These are phyloP conservation scores for Diplodia sapinea DNA, from an alignment of 2,329 filamentous ascomycete genomes.

Conservation along the genomic window DNA sequence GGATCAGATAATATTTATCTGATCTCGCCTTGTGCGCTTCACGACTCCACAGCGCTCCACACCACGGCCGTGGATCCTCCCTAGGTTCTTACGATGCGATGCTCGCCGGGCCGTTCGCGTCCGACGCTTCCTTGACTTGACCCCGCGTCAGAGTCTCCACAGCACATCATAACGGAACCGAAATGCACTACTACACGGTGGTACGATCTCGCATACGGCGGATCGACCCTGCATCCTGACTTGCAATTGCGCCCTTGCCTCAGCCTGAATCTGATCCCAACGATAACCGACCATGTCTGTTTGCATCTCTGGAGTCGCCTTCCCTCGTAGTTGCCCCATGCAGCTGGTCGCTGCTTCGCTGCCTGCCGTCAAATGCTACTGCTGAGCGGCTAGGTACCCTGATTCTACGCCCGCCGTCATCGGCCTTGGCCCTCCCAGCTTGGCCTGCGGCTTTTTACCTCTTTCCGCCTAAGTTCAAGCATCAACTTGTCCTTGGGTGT, in stretches of 20 bases:
- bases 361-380: neutral
- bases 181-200: neutral
- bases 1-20: too few relatives aligned
- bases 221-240: constrained; percentile 5
- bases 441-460: neutral
- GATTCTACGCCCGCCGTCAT: neutral
- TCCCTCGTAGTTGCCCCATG: neutral
- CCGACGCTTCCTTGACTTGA: too few relatives aligned
- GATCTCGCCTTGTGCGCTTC: too few relatives aligned
- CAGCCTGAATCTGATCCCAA: neutral
- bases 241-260: constrained; percentile 10
- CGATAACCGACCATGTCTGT: neutral
- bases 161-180: neutral
- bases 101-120: too few relatives aligned
- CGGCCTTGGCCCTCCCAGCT: constrained; percentile 15
- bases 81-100: too few relatives aligned
- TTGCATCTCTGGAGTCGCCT: neutral
- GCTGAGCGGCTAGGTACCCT: neutral
- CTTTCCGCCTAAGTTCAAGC: constrained; percentile 9
- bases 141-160: neutral
- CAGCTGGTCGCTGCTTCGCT: neutral
- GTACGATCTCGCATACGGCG: neutral
- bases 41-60: too few relatives aligned
- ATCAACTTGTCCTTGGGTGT: constrained; percentile 6
- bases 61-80: too few relatives aligned